These are phyloP conservation scores for Cynanchum wilfordii DNA, from an alignment of 257 asterid species.

Conservation along the genomic window DNA sequence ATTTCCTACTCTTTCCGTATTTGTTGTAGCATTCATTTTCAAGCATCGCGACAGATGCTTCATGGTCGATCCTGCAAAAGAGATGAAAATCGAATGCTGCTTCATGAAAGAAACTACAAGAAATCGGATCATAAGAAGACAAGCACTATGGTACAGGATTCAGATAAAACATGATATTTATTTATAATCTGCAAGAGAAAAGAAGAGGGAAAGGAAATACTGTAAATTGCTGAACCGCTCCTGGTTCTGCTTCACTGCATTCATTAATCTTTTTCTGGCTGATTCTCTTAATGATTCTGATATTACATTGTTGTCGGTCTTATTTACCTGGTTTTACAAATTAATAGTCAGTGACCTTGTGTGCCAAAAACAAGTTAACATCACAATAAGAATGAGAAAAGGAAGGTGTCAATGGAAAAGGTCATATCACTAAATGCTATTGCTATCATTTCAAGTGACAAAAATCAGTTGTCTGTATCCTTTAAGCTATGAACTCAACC, in stretches of 20 bases:
- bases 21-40: slow-evolving; percentile 71
- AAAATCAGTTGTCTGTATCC: neutral
- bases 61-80: slow-evolving; percentile 47
- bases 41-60: slow-evolving; percentile 43
- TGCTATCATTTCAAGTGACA: neutral
- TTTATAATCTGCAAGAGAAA: neutral
- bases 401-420: neutral
- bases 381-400: neutral
- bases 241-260: slow-evolving; percentile 58
- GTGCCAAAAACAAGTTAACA: neutral
- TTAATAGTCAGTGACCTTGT: neutral
- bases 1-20: slow-evolving; percentile 66
- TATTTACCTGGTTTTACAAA: slow-evolving; percentile 35
- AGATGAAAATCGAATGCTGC: neutral
- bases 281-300: slow-evolving; percentile 64
- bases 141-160: neutral
- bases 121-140: neutral
- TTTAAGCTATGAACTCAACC: neutral
- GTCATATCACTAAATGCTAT: neutral
- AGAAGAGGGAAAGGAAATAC: slow-evolving; percentile 27
- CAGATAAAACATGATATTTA: neutral
- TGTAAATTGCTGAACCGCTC: slow-evolving; percentile 33
- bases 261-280: slow-evolving; percentile 60
- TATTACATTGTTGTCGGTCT: slow-evolving; percentile 60
- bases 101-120: neutral